Conservation (phyloP, 2,329 filamentous ascomycete species). For the Bretziella fagacearum region DNA sequence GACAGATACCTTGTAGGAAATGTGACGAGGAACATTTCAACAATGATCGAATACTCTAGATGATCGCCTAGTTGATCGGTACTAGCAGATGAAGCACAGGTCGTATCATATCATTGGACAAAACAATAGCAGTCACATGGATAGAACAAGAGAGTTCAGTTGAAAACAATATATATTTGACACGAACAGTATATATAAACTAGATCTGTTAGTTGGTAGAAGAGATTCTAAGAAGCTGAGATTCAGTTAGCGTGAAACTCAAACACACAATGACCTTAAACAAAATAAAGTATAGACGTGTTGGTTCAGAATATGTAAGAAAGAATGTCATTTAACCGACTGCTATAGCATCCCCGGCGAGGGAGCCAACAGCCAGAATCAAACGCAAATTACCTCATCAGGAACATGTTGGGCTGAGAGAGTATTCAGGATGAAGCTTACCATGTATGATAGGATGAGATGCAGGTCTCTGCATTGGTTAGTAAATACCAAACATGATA, state of each 20-base stretch:
- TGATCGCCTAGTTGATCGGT: too few species aligned
- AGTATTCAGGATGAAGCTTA: constrained; percentile 19
- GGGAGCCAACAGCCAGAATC: constrained; percentile 70
- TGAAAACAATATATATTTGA: too few species aligned
- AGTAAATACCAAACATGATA: not conserved
- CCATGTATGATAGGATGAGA: not conserved
- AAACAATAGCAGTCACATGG: too few species aligned
- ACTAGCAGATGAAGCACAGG: too few species aligned
- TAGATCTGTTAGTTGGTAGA: too few species aligned
- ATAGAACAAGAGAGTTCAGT: too few species aligned
- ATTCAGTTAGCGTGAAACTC: not conserved
- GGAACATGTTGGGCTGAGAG: constrained; percentile 22
- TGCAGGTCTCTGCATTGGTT: not conserved
- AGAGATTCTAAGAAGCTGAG: too few species aligned
- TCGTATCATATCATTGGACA: too few species aligned
- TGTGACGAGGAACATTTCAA: too few species aligned
- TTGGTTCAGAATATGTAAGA: constrained; percentile 95
- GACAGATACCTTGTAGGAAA: too few species aligned
- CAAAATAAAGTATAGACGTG: not conserved
- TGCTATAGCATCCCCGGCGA: constrained; percentile 79
- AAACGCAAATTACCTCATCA: constrained; percentile 99
- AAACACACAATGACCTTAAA: not conserved
- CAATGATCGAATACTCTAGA: too few species aligned
- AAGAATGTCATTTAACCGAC: constrained; percentile 67
- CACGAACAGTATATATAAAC: too few species aligned